A percentile compares a stretch with the other conserved stretches of the same genome.
These are phyloP conservation scores for Cunninghamia lanceolata DNA, from an alignment of 75 land plant genomes.

Conservation along the genomic window DNA sequence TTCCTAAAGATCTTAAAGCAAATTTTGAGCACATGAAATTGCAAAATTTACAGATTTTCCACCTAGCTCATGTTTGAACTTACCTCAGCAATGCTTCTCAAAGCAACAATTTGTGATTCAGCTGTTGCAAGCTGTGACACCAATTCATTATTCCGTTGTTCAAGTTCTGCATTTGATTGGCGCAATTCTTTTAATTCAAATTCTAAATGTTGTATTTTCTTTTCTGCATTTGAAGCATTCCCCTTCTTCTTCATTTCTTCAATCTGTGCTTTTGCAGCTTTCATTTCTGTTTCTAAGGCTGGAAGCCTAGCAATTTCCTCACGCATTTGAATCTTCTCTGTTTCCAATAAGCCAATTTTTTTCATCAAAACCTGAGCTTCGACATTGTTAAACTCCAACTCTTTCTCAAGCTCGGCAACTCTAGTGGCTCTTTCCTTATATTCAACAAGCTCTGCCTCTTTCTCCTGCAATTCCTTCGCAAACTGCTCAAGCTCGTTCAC, in stretches of 20 bases:
- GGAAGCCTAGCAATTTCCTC: constrained; percentile 15
- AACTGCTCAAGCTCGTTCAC: constrained; percentile 47
- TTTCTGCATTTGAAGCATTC: constrained; percentile 9
- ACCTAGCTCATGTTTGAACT: neutral
- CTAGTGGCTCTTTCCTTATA: constrained; percentile 47
- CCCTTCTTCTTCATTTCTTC: constrained; percentile 10
- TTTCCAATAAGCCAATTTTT: constrained; percentile 21
- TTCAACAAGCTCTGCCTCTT: constrained; percentile 49
- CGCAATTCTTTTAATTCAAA: constrained; percentile 15
- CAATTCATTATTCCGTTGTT: neutral
- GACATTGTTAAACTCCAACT: constrained; percentile 30
- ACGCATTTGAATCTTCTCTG: constrained; percentile 28
- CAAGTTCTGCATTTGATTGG: constrained; percentile 21
- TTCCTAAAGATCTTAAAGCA: neutral
- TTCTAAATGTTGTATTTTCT: constrained; percentile 19
- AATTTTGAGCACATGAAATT: neutral
- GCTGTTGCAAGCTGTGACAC: constrained; percentile 16
- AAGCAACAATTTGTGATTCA: constrained; percentile 10
- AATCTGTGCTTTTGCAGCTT: neutral
- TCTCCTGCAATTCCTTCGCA: constrained; percentile 48
- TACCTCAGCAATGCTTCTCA: constrained; percentile 5
- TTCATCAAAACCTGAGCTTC: constrained; percentile 28
- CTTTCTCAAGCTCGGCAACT: constrained; percentile 48
- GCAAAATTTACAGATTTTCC: neutral
- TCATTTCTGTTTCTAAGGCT: constrained; percentile 6